A percentile compares a stretch with the other conserved stretches of the same genome.
Conservation (phyloP, 1,284 basidiomycete genomes). For the Puccinia brachypodii region DNA sequence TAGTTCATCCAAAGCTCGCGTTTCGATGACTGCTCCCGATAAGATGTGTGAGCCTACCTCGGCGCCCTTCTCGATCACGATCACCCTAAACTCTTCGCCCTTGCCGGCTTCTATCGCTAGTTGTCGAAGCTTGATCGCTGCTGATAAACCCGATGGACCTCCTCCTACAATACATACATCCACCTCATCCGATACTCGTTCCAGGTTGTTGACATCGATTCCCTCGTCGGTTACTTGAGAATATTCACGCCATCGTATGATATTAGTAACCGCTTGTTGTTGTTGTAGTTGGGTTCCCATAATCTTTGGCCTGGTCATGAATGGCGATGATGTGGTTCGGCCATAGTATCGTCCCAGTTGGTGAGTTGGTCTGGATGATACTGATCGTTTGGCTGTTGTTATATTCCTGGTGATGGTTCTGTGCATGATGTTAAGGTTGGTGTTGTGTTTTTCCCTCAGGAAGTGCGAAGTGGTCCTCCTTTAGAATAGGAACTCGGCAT, state of each 20-base stretch:
- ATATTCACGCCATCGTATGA: neutral
- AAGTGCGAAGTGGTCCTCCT: no score
- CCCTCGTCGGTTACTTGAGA: conserved; percentile 49
- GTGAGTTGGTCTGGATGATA: neutral
- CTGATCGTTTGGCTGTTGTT: neutral
- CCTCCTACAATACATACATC: conserved; percentile 97
- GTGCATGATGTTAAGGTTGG: neutral
- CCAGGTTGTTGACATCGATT: conserved; percentile 55
- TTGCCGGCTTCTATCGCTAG: conserved; percentile 71
- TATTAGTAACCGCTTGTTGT: neutral
- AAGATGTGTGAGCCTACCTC: conserved; percentile 94
- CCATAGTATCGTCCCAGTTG: neutral
- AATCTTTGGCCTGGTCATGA: neutral
- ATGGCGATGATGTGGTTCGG: neutral
- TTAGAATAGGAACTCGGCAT: no score
- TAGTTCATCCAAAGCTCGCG: conserved; percentile 84
- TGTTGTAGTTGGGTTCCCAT: neutral
- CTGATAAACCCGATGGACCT: conserved; percentile 89
- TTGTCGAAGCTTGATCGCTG: conserved; percentile 95
- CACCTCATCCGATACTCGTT: conserved; percentile 65
- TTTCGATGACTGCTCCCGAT: conserved; percentile 93
- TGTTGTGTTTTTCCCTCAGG: neutral
- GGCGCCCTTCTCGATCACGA: conserved; percentile 90
- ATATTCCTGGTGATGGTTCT: neutral
- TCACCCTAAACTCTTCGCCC: conserved; percentile 75